Evolutionary conservation across 345 rosid genomes (phyloP), one percentile per base, ranked within the genome.

Genomic region (Camelina sativa): DNA sequence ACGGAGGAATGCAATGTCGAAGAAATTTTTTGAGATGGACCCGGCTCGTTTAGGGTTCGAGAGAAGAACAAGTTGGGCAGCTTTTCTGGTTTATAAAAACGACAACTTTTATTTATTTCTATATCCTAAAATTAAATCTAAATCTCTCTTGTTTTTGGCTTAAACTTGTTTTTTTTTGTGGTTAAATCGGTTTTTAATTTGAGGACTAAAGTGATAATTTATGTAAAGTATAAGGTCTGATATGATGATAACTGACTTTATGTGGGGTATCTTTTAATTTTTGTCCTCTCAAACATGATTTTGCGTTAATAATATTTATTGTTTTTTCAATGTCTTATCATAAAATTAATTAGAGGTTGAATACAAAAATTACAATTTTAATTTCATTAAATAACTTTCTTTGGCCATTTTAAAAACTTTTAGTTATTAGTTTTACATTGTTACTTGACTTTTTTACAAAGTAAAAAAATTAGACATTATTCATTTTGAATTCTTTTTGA

Each of bases 1-100:
- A 48, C 30, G 62, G 72, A 65, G 63, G 30, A 52, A 48, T 66
- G 73, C 64, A 78, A 66, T 77, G 67, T 71, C 68, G 47, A 55
- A 65, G 38, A 61, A 43, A 17, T 1, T 46, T 28, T 46, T 55
- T 56, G 62, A 70, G 71, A 63, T 57, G 73, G 73, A 72, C 73
- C 81, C 73, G 81, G 73, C 77, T 62, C 51, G 77, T 52, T 40
- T 78, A 78, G 81, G 81, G 77, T 78, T 78, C 65, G 81, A 65
- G 58, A 72, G 44, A 51, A 52, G 65, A 72, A 25, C 37, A 63
- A 70, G 72, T 65, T 77, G 69, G 73, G 65, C 69, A 72, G 73
- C 81, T 77, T 54, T 72, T 59, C 81, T 78, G 77, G 81, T 76
- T 76, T 65, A 66, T 64, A 59, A 65, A 77, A 65, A 71, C 76